These are phyloP conservation scores for Acacia acuminata DNA, from an alignment of 306 rosid species.

Conservation along the genomic window DNA sequence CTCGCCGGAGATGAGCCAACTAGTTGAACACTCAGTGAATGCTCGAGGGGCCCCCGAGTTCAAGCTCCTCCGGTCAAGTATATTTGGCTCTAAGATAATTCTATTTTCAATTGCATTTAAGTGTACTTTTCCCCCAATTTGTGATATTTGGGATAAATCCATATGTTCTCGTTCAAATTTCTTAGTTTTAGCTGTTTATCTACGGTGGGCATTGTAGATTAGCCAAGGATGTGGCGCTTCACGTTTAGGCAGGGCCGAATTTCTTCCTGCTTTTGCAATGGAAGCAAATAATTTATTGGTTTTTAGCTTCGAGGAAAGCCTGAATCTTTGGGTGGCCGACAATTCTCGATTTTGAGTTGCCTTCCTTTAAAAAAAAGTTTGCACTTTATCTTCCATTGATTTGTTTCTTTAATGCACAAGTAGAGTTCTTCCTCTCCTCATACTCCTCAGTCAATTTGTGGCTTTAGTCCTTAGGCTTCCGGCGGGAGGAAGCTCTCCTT, in stretches of 20 bases:
- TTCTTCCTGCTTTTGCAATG: constrained; percentile 4
- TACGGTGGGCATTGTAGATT: neutral
- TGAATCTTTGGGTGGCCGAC: neutral
- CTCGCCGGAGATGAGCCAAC: constrained; percentile 61
- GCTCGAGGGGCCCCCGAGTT: constrained; percentile 75
- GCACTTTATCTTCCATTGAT: neutral
- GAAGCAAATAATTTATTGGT: constrained; percentile 19
- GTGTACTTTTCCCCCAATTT: neutral
- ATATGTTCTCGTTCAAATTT: neutral
- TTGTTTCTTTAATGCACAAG: neutral
- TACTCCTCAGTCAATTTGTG: neutral
- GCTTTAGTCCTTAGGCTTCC: constrained; percentile 12
- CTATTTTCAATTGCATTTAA: constrained; percentile 6
- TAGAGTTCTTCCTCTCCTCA: neutral
- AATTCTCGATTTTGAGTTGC: neutral
- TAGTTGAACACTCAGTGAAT: constrained; percentile 64
- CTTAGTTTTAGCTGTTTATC: constrained; percentile 5
- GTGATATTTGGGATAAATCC: constrained; percentile 13
- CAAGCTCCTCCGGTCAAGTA: constrained; percentile 96
- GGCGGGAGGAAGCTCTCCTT: constrained; percentile 15
- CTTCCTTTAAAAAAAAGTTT: neutral
- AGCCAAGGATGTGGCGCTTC: neutral
- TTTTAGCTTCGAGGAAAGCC: constrained; percentile 4
- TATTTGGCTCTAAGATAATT: constrained; percentile 5
- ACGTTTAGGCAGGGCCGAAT: constrained; percentile 9